Base-by-base conservation (phyloP, 176 grass and related monocot genomes). In the Oryza nivara region DNA sequence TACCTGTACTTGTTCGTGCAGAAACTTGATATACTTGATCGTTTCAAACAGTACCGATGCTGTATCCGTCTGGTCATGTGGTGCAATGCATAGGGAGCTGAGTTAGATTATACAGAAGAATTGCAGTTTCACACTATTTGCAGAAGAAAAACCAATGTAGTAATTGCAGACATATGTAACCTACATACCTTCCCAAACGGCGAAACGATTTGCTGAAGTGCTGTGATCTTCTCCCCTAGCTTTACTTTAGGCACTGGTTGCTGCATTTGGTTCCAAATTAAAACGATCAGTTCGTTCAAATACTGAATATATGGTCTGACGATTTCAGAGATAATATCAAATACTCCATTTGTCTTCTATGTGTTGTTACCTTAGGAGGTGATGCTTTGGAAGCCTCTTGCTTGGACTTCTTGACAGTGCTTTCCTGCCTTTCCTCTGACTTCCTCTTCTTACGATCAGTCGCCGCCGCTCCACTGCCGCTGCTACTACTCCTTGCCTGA, bases 1-100 rank as follows among this genome's bases (percentile, higher is more conserved):
- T 91, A 98, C 96, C 93, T 93, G 91, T 52, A 98, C 89, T 90
- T 98, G 96, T 54, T 98, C 93, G n/a, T 98, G 93, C 70, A 98
- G 84, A 85, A 95, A 71, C 80, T 88, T 90, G 85, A 98, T 98
- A 20, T 91, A 95, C 32, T 98, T 95, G 60, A 93, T 88, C 26
- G 96, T 88, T 76, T 98, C 96, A 22, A 90, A 80, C 70, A 98
- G 83, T 63, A 98, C 96, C 15, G 96, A 98, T 51, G 96, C 91
- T 43, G 93, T 98, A 70, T 98, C 96, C 44, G 96, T 98, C 96
- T 98, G 88, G 46, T 65, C 91, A 40, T 34, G 70, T 22, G 58
- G n/a, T 28, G 4, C 9, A 65, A 20, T 80, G 70, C 4, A 73
- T 17, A 30, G 11, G 15, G 25, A 10, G 17, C 48, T 72, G 25